A percentile compares a stretch with the other conserved stretches of the same genome.
Evolutionary conservation across 495 filamentous ascomycete species (phyloP).

Genomic region (Trichoderma asperelloides): DNA sequence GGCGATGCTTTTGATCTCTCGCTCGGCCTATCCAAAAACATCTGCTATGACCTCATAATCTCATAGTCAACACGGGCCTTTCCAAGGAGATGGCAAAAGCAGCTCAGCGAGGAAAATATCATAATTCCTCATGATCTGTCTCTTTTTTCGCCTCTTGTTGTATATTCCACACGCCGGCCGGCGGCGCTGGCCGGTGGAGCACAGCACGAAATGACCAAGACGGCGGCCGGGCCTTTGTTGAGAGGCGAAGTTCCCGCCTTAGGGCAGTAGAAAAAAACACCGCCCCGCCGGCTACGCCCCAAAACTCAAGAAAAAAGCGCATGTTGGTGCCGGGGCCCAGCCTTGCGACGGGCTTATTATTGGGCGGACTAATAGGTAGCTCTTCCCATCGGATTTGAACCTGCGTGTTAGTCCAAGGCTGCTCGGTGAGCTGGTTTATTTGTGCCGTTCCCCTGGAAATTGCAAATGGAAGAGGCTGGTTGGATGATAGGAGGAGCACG

Average conservation of each 20-base stretch:
- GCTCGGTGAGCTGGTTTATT: neutral
- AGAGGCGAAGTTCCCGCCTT: neutral
- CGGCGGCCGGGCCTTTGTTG: constrained; percentile 2
- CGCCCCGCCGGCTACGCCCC: neutral
- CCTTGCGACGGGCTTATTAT: neutral
- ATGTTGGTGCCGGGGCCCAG: neutral
- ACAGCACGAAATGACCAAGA: neutral
- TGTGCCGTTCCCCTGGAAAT: too few species aligned
- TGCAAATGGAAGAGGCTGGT: neutral
- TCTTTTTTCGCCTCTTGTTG: neutral
- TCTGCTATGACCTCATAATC: neutral
- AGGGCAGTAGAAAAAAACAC: neutral
- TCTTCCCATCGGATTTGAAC: too few species aligned
- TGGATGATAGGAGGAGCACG: neutral
- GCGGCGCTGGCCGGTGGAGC: neutral
- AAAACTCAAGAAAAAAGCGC: neutral
- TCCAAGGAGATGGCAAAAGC: neutral
- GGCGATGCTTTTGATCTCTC: neutral
- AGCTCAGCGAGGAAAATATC: too few species aligned
- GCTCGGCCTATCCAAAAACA: neutral
- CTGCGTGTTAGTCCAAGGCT: neutral
- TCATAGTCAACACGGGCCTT: neutral
- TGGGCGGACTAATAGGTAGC: too few species aligned
- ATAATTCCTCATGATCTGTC: neutral
- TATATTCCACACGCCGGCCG: neutral